Conservation (phyloP, 371 early-diverging fungal species). For the Lichtheimia corymbifera region DNA sequence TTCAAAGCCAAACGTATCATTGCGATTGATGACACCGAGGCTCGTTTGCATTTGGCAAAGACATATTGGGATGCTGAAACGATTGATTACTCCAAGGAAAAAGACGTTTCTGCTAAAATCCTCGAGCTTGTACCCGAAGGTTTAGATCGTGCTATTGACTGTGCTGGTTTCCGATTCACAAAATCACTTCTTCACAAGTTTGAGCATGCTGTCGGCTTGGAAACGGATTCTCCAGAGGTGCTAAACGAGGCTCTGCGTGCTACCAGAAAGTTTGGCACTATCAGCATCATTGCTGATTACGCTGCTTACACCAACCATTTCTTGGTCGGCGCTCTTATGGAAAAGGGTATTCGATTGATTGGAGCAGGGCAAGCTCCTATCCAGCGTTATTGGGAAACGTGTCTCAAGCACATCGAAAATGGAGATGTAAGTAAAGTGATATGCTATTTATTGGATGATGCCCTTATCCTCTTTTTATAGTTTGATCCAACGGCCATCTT, state of each 20-base stretch:
- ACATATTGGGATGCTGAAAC: constrained; percentile 43
- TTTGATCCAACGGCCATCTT: constrained; percentile 60
- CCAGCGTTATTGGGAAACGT: constrained; percentile 53
- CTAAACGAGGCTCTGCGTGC: constrained; percentile 53
- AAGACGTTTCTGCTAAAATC: constrained; percentile 42
- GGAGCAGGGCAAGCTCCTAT: constrained; percentile 61
- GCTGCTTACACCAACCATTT: constrained; percentile 54
- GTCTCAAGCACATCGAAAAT: constrained; percentile 39
- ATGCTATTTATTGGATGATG: not conserved
- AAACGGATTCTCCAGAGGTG: constrained; percentile 63
- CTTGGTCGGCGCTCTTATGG: constrained; percentile 64
- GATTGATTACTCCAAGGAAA: constrained; percentile 47
- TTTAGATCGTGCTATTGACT: constrained; percentile 56
- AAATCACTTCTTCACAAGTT: constrained; percentile 50
- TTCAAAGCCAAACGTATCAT: constrained; percentile 55
- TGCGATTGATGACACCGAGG: constrained; percentile 53
- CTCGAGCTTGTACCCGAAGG: constrained; percentile 45
- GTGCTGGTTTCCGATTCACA: constrained; percentile 58
- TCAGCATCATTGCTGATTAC: constrained; percentile 55
- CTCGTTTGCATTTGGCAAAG: constrained; percentile 50
- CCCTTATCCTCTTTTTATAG: not conserved
- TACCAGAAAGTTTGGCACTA: constrained; percentile 52
- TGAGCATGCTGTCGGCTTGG: constrained; percentile 51
- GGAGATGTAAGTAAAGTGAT: constrained; percentile 12
- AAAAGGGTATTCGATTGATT: constrained; percentile 54